A percentile compares a stretch with the other conserved stretches of the same genome.
Conservation (phyloP, 805 yeast species). For the Saccharomycopsis microspora region DNA sequence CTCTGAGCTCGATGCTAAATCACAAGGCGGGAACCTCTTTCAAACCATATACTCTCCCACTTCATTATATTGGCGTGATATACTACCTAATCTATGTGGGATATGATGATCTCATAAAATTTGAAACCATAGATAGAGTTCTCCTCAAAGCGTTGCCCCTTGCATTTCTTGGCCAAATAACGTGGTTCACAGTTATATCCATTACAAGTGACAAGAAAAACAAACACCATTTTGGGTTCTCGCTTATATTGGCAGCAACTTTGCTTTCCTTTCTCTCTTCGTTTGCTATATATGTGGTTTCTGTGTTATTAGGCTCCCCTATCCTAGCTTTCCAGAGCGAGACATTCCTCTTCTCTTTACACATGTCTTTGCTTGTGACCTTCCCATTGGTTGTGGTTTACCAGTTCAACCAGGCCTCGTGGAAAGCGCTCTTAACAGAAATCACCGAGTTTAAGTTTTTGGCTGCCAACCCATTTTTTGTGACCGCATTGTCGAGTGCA, state of each 20-base stretch:
- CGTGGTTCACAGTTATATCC: constrained; percentile 9
- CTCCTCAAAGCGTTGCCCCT: constrained; percentile 13
- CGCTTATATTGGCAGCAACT: constrained; percentile 13
- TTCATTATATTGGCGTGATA: constrained; percentile 21
- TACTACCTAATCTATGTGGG: constrained; percentile 13
- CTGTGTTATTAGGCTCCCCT: constrained; percentile 78
- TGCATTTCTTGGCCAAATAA: constrained; percentile 11
- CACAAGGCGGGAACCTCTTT: background rate
- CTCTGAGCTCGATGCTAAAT: background rate
- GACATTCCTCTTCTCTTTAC: constrained; percentile 51
- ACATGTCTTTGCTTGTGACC: constrained; percentile 45
- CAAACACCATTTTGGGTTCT: constrained; percentile 7
- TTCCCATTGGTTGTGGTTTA: constrained; percentile 53
- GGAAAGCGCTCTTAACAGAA: constrained; percentile 22
- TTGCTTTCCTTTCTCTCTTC: constrained; percentile 16
- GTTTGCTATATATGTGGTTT: constrained; percentile 23
- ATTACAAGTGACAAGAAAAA: background rate
- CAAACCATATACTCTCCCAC: constrained; percentile 21
- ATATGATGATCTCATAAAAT: constrained; percentile 13
- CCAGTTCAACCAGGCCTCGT: constrained; percentile 36
- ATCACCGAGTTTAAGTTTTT: constrained; percentile 7
- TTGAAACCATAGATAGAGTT: constrained; percentile 11
- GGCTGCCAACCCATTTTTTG: constrained; percentile 6
- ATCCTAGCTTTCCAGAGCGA: constrained; percentile 37
- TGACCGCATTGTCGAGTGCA: constrained; percentile 19